These are phyloP conservation scores for Aureobasidium pullulans DNA, from an alignment of 2,329 filamentous ascomycete genomes.

Conservation along the genomic window DNA sequence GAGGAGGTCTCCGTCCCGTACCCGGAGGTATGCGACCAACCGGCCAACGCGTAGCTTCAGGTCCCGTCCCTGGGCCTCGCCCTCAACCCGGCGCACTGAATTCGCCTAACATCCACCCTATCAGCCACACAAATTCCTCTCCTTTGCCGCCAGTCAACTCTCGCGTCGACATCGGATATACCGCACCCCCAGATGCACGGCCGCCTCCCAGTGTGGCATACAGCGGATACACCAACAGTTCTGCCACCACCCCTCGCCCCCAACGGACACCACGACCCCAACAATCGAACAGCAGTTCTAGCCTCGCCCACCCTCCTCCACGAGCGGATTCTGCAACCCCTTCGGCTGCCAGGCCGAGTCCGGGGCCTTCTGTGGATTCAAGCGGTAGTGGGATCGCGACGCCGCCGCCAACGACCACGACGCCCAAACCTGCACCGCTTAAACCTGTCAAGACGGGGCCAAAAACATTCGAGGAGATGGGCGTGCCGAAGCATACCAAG, in stretches of 20 bases:
- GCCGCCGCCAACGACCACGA: neutral
- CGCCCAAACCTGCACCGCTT: neutral
- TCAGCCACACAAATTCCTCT: conserved; percentile 17
- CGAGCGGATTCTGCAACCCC: neutral
- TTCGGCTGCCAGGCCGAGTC: neutral
- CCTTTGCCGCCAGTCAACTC: conserved; percentile 16
- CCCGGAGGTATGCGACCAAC: neutral
- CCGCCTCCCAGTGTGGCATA: conserved; percentile 27
- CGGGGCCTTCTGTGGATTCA: neutral
- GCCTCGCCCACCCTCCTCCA: neutral
- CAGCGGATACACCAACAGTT: neutral
- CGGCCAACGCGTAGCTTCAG: conserved; percentile 25
- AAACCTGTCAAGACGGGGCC: conserved; percentile 56
- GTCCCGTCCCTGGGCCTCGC: conserved; percentile 18
- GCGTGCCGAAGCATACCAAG: conserved; percentile 73
- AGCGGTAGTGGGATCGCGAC: neutral
- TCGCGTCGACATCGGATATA: conserved; percentile 34
- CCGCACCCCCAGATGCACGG: conserved; percentile 37
- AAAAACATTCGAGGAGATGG: conserved; percentile 97
- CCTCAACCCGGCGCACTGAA: neutral
- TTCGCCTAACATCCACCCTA: conserved; percentile 18
- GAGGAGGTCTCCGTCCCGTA: neutral
- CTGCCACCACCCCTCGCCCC: neutral
- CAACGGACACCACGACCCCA: neutral
- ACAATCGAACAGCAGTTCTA: neutral